phyloP scores from a whole-genome alignment of 2,329 filamentous ascomycete genomes.

The Apiospora phragmitis region DNA sequence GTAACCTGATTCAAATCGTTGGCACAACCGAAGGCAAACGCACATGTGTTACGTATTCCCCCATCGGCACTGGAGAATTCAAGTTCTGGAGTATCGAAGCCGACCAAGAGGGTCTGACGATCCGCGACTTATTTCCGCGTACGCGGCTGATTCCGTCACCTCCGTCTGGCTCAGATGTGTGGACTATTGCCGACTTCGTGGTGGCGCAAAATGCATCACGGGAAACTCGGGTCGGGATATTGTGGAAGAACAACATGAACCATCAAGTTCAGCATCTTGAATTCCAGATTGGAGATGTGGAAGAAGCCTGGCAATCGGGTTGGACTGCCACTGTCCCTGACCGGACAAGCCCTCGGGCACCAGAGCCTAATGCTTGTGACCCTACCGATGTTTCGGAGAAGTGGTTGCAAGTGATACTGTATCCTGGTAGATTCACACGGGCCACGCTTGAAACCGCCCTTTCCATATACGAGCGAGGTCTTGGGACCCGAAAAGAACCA shows the following conservation, averaged over 20 bases:
- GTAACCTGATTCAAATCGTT: constrained; percentile 73
- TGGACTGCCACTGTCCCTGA: constrained; percentile 74
- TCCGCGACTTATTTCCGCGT: constrained; percentile 71
- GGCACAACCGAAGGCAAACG: constrained; percentile 54
- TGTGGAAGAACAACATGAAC: constrained; percentile 84
- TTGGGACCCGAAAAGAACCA: constrained; percentile 42
- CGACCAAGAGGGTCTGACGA: constrained; percentile 61
- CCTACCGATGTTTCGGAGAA: constrained; percentile 73
- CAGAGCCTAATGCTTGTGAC: constrained; percentile 62
- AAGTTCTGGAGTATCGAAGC: constrained; percentile 85
- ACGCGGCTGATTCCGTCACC: constrained; percentile 65
- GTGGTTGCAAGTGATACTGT: constrained; percentile 83
- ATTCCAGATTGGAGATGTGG: constrained; percentile 67
- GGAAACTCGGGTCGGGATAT: constrained; percentile 66
- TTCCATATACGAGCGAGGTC: constrained; percentile 73
- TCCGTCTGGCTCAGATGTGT: constrained; percentile 72
- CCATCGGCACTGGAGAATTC: constrained; percentile 84
- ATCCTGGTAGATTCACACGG: constrained; percentile 77
- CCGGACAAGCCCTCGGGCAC: constrained; percentile 52
- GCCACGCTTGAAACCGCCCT: constrained; percentile 83
- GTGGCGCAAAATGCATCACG: constrained; percentile 57
- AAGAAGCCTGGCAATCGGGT: constrained; percentile 60
- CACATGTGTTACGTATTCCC: constrained; percentile 79
- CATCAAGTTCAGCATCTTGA: constrained; percentile 74
- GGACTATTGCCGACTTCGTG: constrained; percentile 78